phyloP scores from a whole-genome alignment of 345 rosid species.

The Eucalyptus paniculata region DNA sequence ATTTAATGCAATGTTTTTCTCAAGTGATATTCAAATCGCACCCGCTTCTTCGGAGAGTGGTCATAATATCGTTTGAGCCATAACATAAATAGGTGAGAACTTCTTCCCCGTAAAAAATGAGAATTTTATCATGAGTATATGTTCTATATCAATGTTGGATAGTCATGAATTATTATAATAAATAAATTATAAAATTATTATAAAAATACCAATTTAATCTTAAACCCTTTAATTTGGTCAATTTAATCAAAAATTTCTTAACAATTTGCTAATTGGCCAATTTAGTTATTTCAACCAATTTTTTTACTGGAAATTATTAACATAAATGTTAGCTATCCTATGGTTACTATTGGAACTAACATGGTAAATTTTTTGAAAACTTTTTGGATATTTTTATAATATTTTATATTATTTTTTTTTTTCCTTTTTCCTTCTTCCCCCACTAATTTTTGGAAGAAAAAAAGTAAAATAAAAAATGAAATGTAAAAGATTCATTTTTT shows the following conservation, averaged over 20 bases:
- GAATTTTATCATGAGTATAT: background rate
- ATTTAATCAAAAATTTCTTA: no score
- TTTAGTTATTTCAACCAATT: background rate
- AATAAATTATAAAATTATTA: no score
- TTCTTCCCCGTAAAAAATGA: accelerated
- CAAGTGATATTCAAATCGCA: accelerated
- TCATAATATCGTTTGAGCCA: background rate
- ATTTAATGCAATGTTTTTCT: background rate
- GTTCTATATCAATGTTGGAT: background rate
- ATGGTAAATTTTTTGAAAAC: no score
- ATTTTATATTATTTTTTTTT: no score
- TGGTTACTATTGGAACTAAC: accelerated
- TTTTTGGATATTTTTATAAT: no score
- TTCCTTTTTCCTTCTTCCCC: background rate
- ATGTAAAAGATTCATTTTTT: no score
- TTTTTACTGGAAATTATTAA: no score
- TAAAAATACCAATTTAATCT: no score
- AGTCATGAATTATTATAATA: background rate
- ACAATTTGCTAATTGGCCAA: no score
- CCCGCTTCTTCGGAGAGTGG: background rate
- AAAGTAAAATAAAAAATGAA: no score
- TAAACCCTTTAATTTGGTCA: no score
- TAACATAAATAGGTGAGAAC: background rate
- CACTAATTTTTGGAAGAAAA: no score
- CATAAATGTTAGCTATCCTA: accelerated